phyloP scores from a whole-genome alignment of 2,329 filamentous ascomycete species.

The Xylaria multiplex region DNA sequence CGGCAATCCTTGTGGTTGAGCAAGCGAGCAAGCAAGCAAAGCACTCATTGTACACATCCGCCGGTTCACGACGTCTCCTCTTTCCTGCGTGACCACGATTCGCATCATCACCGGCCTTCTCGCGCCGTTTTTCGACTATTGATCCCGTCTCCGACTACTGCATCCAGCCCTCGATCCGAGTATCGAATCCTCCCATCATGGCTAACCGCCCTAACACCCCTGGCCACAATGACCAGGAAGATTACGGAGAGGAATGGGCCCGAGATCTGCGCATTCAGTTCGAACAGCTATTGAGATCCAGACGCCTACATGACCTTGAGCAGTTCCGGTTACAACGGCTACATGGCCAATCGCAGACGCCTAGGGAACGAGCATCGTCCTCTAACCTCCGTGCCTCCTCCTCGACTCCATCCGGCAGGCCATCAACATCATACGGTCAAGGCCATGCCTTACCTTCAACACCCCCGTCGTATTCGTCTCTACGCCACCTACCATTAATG shows the following conservation, averaged over 20 bases:
- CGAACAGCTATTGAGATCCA: constrained; percentile 85
- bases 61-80: constrained; percentile 37
- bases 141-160: background rate
- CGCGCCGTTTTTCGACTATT: constrained; percentile 10
- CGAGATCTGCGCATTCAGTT: constrained; percentile 84
- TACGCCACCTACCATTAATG: constrained; percentile 72
- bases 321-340: constrained; percentile 68
- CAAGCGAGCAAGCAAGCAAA: constrained; percentile 12
- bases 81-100: constrained; percentile 34
- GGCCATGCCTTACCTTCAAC: constrained; percentile 43
- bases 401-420: constrained; percentile 55
- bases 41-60: constrained; percentile 30
- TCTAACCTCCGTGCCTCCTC: constrained; percentile 56
- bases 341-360: constrained; percentile 66
- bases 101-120: constrained; percentile 3
- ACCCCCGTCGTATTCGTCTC: constrained; percentile 69
- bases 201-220: constrained; percentile 39
- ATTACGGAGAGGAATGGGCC: constrained; percentile 78
- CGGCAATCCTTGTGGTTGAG: constrained; percentile 40
- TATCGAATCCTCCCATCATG: constrained; percentile 39
- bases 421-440: constrained; percentile 55
- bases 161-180: constrained; percentile 18
- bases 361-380: constrained; percentile 62
- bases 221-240: constrained; percentile 45
- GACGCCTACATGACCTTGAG: constrained; percentile 85